Conservation (phyloP, 2,329 filamentous ascomycete species). For the Didymella lethalis region DNA sequence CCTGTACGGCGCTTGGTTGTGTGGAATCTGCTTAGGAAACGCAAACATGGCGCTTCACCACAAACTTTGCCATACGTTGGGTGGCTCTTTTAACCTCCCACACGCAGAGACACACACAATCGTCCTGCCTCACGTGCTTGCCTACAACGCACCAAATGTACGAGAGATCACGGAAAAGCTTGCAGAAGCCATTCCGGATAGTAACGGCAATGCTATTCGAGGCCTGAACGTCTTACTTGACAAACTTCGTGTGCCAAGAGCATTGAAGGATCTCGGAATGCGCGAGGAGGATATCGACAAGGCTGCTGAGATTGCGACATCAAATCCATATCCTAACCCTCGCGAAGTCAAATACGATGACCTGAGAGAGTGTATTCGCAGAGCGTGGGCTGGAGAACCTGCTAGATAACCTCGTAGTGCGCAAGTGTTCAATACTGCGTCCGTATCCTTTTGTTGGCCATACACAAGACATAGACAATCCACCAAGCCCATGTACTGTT, state of each 20-base stretch:
- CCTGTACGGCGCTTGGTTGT: slow-evolving; percentile 71
- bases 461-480: too few species aligned
- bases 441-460: too few species aligned
- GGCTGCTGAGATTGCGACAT: neutral
- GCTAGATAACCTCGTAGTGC: too few species aligned
- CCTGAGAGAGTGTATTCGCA: neutral
- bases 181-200: neutral
- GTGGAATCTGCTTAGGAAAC: slow-evolving; percentile 66
- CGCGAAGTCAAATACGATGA: neutral
- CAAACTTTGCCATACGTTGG: slow-evolving; percentile 71
- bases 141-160: slow-evolving; percentile 61
- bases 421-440: too few species aligned
- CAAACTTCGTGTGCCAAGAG: neutral
- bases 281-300: neutral
- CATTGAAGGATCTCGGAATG: neutral
- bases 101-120: slow-evolving; percentile 72
- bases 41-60: slow-evolving; percentile 72
- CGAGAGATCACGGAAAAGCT: neutral
- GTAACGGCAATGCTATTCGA: neutral
- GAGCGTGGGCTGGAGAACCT: neutral
- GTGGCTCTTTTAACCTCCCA: slow-evolving; percentile 69
- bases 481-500: too few species aligned
- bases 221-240: neutral
- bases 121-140: slow-evolving; percentile 68
- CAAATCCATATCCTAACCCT: neutral